Evolutionary conservation across 2,329 filamentous ascomycete genomes (phyloP), one percentile per base, ranked within the genome.

Genomic region (Magnaporthiopsis poae): DNA sequence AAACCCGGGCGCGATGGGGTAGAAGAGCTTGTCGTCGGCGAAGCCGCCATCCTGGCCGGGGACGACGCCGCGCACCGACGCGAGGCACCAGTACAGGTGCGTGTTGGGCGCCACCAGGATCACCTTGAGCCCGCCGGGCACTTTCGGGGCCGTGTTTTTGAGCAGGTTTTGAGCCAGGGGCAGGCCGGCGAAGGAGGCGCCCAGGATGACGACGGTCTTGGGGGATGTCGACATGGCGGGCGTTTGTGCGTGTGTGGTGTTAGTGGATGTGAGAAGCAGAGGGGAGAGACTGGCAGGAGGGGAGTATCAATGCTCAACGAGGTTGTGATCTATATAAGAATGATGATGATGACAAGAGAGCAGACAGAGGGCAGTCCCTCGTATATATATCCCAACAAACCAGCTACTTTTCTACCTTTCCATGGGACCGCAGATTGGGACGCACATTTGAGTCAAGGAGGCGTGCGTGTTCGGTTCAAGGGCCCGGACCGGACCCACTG

Each of bases 81-180:
- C 72, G 18, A 69, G 13, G 66, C 68, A 68, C 70, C 71, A 73
- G 67, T 64, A 74, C 8, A 74, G 12, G 64, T 72, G 68, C 1
- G 71, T 71, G 67, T 72, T 73, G 66, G 73, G 71, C 12, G 69
- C 65, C 9, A 74, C 72, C 21, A 74, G 65, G 15, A 74, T 65
- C 25, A 74, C 72, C 62, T 72, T 72, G 60, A 75, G 74, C 67
- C 78, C 77, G 13, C 59, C 64, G 18, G 64, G 27, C 9, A 76
- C 71, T 39, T 75, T 73, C 62, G 77, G 77, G 31, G 78, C 73
- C 2, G 80, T 75, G 69, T 78, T 77, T 66, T 80, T 79, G 71
- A 84, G 78, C 36, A 83, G 78, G 71, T 83, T 80, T 72, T 84
- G 83, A 63, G 82, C 79, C 52, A 82, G 70, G 25, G 80, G 78